Conservation (phyloP, 2,329 filamentous ascomycete species). For the Penicillium capsulatum region DNA sequence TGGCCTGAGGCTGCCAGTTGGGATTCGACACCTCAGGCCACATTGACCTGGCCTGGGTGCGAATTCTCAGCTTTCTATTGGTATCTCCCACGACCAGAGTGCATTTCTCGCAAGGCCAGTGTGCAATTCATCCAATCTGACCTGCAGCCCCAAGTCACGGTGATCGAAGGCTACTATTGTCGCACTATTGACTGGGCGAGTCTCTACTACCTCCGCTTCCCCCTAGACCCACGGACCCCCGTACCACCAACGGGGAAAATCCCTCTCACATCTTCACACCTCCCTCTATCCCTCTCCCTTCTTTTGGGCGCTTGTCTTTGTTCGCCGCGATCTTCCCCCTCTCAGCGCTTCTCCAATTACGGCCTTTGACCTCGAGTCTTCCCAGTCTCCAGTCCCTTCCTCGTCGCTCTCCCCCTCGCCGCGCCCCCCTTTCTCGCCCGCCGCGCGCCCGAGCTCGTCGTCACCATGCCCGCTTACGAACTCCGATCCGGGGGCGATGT, state of each 20-base stretch:
- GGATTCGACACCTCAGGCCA: not conserved
- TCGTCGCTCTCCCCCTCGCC: conserved; percentile 5
- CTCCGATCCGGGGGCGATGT: conserved; percentile 61
- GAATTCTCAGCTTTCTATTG: not conserved
- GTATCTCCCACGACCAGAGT: not conserved
- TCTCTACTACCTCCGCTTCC: not conserved
- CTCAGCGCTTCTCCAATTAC: conserved; percentile 6
- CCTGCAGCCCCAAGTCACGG: conserved; percentile 1
- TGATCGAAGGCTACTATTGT: conserved; percentile 7
- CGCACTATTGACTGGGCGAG: conserved; percentile 4
- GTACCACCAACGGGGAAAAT: conserved; percentile 13
- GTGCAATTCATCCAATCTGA: not conserved
- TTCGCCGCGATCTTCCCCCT: conserved; percentile 8
- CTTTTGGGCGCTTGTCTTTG: conserved; percentile 13
- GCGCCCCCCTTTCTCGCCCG: conserved; percentile 15
- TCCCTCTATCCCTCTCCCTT: conserved; percentile 12
- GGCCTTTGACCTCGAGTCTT: not conserved
- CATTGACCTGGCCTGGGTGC: no score
- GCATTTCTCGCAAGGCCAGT: no score
- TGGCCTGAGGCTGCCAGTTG: conserved; percentile 8
- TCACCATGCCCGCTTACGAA: conserved; percentile 60
- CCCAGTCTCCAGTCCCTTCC: not conserved
- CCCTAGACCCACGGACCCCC: conserved; percentile 9
- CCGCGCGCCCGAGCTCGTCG: conserved; percentile 12
- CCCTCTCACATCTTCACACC: conserved; percentile 14